phyloP scores from a whole-genome alignment of 331 rosid genomes.

The Phaseolus coccineus region DNA sequence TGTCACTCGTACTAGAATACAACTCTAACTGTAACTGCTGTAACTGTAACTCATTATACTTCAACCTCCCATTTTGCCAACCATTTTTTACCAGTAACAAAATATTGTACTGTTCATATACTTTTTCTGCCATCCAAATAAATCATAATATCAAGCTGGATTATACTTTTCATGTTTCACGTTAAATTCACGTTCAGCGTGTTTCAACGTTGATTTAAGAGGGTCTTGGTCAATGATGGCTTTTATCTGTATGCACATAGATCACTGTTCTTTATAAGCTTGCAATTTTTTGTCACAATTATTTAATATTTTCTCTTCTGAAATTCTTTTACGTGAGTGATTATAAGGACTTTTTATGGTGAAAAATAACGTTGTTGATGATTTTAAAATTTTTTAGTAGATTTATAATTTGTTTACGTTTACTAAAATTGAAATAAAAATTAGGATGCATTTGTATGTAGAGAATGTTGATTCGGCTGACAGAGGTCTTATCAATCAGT shows the following conservation, averaged over 20 bases:
- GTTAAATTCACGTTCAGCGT: neutral
- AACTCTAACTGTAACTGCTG: neutral
- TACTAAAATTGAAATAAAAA: neutral
- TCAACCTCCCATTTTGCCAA: neutral
- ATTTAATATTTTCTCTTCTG: too few species aligned
- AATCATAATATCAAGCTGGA: too few species aligned
- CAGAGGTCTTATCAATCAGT: slow-evolving; percentile 10
- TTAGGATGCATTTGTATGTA: neutral
- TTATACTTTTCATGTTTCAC: neutral
- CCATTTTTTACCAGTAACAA: too few species aligned
- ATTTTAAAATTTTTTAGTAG: neutral
- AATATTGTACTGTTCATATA: too few species aligned
- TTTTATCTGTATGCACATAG: neutral
- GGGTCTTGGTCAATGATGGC: neutral
- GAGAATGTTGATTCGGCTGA: slow-evolving; percentile 10
- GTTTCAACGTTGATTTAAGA: neutral
- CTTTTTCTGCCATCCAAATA: neutral
- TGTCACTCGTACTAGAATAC: neutral
- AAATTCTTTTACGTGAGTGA: too few species aligned
- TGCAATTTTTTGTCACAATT: neutral
- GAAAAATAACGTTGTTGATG: neutral
- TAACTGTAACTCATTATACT: neutral
- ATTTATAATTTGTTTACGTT: neutral
- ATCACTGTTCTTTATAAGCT: neutral
- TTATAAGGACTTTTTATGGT: neutral